Evolutionary conservation across 2,329 filamentous ascomycete species (phyloP), one percentile per base, ranked within the genome.

Genomic region (Phialophora chinensis): DNA sequence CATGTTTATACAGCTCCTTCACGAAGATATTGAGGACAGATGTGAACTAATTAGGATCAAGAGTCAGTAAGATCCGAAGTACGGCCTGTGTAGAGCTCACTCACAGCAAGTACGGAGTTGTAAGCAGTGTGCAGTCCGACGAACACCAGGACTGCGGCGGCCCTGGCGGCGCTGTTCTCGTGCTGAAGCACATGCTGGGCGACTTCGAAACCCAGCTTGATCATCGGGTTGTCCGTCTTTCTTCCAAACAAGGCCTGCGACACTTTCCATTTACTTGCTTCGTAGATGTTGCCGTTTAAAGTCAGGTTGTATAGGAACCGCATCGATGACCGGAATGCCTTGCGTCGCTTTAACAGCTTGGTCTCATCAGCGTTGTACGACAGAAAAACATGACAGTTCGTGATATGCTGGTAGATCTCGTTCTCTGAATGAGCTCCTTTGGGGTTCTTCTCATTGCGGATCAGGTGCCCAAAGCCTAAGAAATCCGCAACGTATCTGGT

Each of bases 321-420:
- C 20, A 29, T 53, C 50, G 50, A 53, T 12, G 50, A 25, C 29
- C 25, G n/a, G 50, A 53, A 53, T 7, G 50, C 50, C 50, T 53
- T 53, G 23, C 50, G 50, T 25, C 50, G n/a, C 50, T 53, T 53
- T 12, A 53, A 11, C 20, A 53, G 27, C 25, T 53, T 53, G 10
- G 50, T 53, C 27, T 53, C 50, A 6, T 53, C 50, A 14, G 50
- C 50, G 50, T 53, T 53, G 23, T 53, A 53, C 20, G 50, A 53
- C 20, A 53, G 50, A 8, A 53, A 53, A 14, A 53, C 50, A 6
- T 53, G 50, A 53, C 50, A 53, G 7, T 53, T 53, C 14, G 50
- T 53, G 20, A 53, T 53, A 12, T 53, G 50, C 50, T 53, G 50
- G 50, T 53, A 53, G 2, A 53, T 53, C 25, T 53, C 20, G 50